A percentile compares a stretch with the other conserved stretches of the same genome.
Evolutionary conservation across 371 early-diverging fungal genomes (phyloP).

Genomic region (Lichtheimia ramosa): DNA sequence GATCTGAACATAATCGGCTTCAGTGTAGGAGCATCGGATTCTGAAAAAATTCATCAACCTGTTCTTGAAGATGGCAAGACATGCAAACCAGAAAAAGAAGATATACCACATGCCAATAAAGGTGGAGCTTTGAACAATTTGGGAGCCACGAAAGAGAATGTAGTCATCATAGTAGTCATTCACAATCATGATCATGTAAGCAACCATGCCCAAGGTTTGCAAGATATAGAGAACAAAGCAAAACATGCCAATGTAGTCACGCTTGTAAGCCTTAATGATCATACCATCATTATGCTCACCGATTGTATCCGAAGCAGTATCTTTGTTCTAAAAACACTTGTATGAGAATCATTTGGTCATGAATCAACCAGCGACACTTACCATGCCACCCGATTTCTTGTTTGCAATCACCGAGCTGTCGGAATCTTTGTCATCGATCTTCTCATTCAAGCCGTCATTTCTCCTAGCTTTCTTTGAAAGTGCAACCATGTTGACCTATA

Average conservation of each 20-base stretch:
- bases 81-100: slow-evolving; percentile 61
- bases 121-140: slow-evolving; percentile 36
- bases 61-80: slow-evolving; percentile 36
- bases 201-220: slow-evolving; percentile 38
- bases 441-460: too few relatives aligned
- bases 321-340: too few relatives aligned
- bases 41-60: slow-evolving; percentile 68
- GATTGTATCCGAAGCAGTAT: background rate
- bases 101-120: slow-evolving; percentile 74
- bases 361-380: background rate
- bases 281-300: slow-evolving; percentile 31
- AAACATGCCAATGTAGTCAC: slow-evolving; percentile 24
- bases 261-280: slow-evolving; percentile 38
- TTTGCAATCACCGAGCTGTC: too few relatives aligned
- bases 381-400: too few relatives aligned
- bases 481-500: too few relatives aligned
- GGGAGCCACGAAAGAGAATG: slow-evolving; percentile 28
- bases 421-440: too few relatives aligned
- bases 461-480: too few relatives aligned
- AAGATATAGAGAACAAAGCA: slow-evolving; percentile 19
- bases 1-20: slow-evolving; percentile 60
- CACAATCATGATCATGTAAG: slow-evolving; percentile 31
- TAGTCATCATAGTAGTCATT: slow-evolving; percentile 38
- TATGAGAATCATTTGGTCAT: background rate
- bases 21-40: slow-evolving; percentile 45